Evolutionary conservation across 2,329 filamentous ascomycete species (phyloP).

Genomic region (Pseudopithomyces chartarum): DNA sequence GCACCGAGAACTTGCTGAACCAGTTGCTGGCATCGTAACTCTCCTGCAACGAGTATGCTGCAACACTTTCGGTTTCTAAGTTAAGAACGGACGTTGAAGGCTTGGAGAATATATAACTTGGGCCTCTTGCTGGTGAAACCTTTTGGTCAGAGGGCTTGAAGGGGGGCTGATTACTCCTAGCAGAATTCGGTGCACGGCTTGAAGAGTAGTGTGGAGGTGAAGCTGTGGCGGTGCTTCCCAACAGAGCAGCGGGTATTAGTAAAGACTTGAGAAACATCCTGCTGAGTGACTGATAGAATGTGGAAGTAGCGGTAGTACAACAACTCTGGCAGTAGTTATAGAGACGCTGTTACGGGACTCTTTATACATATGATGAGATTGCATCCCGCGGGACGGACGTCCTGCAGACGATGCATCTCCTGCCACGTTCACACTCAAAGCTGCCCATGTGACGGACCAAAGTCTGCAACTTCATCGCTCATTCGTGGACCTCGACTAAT

Average conservation of each 20-base stretch:
- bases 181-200: neutral
- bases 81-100: slow-evolving; percentile 17
- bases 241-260: neutral
- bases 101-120: slow-evolving; percentile 5
- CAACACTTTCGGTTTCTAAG: slow-evolving; percentile 10
- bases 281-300: neutral
- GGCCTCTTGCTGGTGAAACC: slow-evolving; percentile 1
- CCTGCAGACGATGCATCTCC: neutral
- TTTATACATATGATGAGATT: neutral
- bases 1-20: slow-evolving; percentile 43
- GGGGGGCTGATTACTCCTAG: slow-evolving; percentile 6
- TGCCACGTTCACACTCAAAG: neutral
- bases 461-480: neutral
- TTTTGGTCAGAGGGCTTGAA: slow-evolving; percentile 16
- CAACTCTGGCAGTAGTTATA: neutral
- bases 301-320: neutral
- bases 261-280: slow-evolving; percentile 1
- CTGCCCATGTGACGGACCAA: slow-evolving; percentile 20
- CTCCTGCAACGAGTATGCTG: slow-evolving; percentile 38
- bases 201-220: slow-evolving; percentile 1
- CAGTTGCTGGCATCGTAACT: slow-evolving; percentile 47
- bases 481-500: slow-evolving; percentile 23
- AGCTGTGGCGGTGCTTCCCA: slow-evolving; percentile 3
- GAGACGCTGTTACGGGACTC: neutral
- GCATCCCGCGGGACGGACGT: slow-evolving; percentile 8